Evolutionary conservation across 306 rosid species (phyloP).

Genomic region (Albizia julibrissin): DNA sequence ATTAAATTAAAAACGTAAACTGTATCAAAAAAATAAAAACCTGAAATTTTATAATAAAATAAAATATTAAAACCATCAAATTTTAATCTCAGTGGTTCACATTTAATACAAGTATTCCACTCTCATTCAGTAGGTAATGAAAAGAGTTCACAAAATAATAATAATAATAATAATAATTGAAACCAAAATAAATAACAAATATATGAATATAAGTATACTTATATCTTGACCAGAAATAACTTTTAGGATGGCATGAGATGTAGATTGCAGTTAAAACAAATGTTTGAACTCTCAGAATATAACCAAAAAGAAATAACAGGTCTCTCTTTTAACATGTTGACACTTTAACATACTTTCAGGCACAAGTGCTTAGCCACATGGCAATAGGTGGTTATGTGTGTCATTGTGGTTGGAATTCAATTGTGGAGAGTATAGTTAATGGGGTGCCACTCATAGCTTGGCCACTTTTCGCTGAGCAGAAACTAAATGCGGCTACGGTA

Average conservation of each 20-base stretch:
- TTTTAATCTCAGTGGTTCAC: background rate
- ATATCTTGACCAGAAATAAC: no score
- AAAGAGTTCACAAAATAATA: no score
- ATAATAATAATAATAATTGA: no score
- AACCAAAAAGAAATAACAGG: background rate
- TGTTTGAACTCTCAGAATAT: background rate
- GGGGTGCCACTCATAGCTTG: conserved; percentile 42
- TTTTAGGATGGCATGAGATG: background rate
- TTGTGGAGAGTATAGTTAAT: conserved; percentile 31
- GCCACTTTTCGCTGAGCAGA: conserved; percentile 47
- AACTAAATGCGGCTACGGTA: conserved; percentile 32
- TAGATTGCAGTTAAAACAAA: no score
- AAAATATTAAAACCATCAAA: background rate
- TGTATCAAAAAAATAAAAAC: no score
- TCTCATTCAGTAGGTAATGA: no score
- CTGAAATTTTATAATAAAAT: no score
- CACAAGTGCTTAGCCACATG: conserved; percentile 31
- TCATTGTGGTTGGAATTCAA: conserved; percentile 52
- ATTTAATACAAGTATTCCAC: no score
- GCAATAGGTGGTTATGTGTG: conserved; percentile 33
- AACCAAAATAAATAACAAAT: no score
- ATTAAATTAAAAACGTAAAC: no score
- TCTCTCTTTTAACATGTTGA: background rate
- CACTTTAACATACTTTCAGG: background rate
- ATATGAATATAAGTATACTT: no score